Evolutionary conservation across 192 early-diverging fungal species (phyloP), one percentile per base, ranked within the genome.

Genomic region (Entomortierella lignicola): DNA sequence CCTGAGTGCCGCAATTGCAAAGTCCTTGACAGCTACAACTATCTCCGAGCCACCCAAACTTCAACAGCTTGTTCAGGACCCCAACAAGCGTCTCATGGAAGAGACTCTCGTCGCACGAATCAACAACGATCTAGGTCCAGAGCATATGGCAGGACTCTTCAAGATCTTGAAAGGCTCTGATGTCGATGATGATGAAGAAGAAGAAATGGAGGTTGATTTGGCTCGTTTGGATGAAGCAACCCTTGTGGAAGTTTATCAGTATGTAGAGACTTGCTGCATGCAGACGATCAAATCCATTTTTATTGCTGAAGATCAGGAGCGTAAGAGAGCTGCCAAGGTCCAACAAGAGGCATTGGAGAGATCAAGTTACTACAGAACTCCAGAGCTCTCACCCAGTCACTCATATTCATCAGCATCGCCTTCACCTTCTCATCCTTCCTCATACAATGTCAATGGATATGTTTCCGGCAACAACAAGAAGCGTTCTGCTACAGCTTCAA

Each of bases 191-290:
- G 57, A 79, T 26, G 67, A 71, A 21, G 69, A 71, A 11, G 67
- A 69, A 43, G 69, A 79, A 17, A 60, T 79, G 67, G 75, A 79
- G 42, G 75, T 79, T n/a, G 74, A 79, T 29, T 43, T 79, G 39
- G 64, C 75, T 17, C 50, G 56, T 13, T 23, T 79, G 56, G 75
- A 79, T 34, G 75, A 79, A 31, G 52, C 68, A 0, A 70, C 75
- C 29, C 68, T 79, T 29, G 75, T 69, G 8, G 55, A 70, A 62
- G 44, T 77, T 8, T 70, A 79, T 41, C 75, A 79, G 43, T 79
- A 79, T 39, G 75, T 70, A 18, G 75, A 79, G 34, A 60, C 75
- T 0, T 79, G 75, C 57, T 69, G 67, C 25, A 77, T 79, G 68
- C 75, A 70, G 57, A 79, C 68, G 27, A 44, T 79, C 31, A 63